phyloP scores from a whole-genome alignment of 176 grass and related monocot genomes.

The Cocos nucifera region DNA sequence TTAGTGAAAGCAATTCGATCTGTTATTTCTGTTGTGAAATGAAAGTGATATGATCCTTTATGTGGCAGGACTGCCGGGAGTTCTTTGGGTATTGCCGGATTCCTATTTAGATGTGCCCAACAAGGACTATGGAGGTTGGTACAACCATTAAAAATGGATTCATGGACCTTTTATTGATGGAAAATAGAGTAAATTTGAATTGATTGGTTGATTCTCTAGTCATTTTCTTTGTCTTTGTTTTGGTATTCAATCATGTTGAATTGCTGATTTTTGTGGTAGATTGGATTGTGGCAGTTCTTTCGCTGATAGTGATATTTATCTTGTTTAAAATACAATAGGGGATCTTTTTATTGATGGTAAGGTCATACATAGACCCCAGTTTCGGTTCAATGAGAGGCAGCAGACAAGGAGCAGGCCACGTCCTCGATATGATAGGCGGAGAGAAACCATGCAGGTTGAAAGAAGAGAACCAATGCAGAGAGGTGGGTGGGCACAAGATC shows the following conservation, averaged over 20 bases:
- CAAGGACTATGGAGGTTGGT: constrained; percentile 94
- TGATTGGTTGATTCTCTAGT: no score
- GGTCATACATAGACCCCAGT: constrained; percentile 67
- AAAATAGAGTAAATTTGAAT: no score
- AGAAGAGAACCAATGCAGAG: constrained; percentile 54
- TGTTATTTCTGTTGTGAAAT: no score
- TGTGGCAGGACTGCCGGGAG: constrained; percentile 66
- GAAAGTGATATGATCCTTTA: no score
- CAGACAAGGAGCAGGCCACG: constrained; percentile 60
- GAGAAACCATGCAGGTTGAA: constrained; percentile 58
- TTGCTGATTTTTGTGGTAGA: no score
- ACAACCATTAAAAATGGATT: not conserved
- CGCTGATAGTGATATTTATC: not conserved
- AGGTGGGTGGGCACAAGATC: constrained; percentile 24
- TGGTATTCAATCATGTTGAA: no score
- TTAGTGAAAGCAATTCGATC: no score
- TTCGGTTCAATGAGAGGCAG: constrained; percentile 71
- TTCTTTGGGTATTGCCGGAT: constrained; percentile 99
- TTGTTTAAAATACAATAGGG: constrained; percentile 28
- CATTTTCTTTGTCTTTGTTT: no score
- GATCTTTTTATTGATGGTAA: constrained; percentile 85
- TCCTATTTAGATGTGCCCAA: constrained; percentile 97
- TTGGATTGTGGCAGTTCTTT: constrained; percentile 11
- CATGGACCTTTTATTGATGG: no score
- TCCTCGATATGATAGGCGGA: constrained; percentile 46